Evolutionary conservation across 2,329 filamentous ascomycete species (phyloP).

Genomic region (Cadophora gregata): DNA sequence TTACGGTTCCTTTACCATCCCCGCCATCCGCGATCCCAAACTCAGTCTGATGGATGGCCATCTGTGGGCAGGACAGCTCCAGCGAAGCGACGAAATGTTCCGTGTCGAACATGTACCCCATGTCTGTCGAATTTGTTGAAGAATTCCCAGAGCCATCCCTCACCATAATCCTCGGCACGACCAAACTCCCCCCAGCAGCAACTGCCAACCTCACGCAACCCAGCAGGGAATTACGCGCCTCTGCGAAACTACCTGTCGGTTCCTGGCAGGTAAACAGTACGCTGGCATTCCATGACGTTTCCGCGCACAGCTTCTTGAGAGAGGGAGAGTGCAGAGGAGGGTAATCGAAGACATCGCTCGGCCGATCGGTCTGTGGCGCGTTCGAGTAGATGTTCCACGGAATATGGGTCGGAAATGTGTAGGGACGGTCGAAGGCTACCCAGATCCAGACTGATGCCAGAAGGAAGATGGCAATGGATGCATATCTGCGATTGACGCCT

Average conservation of each 20-base stretch:
- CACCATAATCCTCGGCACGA: conserved; percentile 36
- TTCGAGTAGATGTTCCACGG: conserved; percentile 36
- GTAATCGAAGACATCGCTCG: conserved; percentile 35
- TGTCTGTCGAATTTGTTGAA: conserved; percentile 23
- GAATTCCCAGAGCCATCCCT: conserved; percentile 24
- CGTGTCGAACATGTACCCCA: conserved; percentile 39
- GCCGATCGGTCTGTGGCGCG: conserved; percentile 23
- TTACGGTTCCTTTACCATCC: conserved; percentile 26
- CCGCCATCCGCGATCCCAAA: conserved; percentile 22
- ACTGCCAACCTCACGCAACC: conserved; percentile 42
- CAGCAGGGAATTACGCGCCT: conserved; percentile 42
- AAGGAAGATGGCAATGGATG: conserved; percentile 24
- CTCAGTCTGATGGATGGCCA: conserved; percentile 31
- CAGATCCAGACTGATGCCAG: conserved; percentile 33
- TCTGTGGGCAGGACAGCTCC: conserved; percentile 34
- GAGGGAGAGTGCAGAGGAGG: conserved; percentile 33
- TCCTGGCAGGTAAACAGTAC: conserved; percentile 39
- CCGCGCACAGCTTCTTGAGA: conserved; percentile 36
- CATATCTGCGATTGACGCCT: conserved; percentile 35
- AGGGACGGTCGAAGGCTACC: conserved; percentile 34
- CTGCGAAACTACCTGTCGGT: conserved; percentile 38
- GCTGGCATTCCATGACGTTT: conserved; percentile 35
- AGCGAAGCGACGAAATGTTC: conserved; percentile 37
- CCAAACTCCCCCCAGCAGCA: conserved; percentile 38
- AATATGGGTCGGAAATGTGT: conserved; percentile 31